Conservation (phyloP, 2,329 filamentous ascomycete genomes). For the Curvularia spicifera region DNA sequence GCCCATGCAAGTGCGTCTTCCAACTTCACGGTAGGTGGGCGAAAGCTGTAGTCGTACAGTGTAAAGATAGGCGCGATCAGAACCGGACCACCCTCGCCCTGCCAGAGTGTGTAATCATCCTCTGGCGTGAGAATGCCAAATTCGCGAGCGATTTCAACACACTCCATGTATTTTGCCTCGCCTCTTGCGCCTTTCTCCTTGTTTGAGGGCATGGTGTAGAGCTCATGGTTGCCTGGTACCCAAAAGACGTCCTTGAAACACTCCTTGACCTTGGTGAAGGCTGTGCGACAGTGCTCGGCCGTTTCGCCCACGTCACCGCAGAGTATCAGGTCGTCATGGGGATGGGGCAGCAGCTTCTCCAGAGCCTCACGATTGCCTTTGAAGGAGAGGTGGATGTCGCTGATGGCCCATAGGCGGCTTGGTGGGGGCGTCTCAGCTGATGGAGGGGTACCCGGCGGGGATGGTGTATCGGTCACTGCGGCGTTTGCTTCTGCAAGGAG, state of each 20-base stretch:
- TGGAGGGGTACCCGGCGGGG: constrained; percentile 17
- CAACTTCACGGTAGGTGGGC: constrained; percentile 57
- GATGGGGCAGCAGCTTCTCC: constrained; percentile 48
- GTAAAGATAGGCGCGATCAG: constrained; percentile 65
- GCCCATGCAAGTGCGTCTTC: constrained; percentile 58
- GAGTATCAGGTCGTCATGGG: constrained; percentile 55
- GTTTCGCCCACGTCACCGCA: constrained; percentile 53
- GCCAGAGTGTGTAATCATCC: constrained; percentile 62
- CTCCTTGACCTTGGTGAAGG: constrained; percentile 50
- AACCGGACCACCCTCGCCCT: constrained; percentile 57
- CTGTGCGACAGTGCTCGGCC: constrained; percentile 42
- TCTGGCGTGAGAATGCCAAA: constrained; percentile 63
- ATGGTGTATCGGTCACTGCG: constrained; percentile 13
- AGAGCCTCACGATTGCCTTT: constrained; percentile 55
- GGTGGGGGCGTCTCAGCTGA: constrained; percentile 20
- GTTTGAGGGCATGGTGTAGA: constrained; percentile 59
- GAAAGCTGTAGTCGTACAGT: constrained; percentile 66
- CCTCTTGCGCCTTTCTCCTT: constrained; percentile 52
- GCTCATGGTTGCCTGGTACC: constrained; percentile 65
- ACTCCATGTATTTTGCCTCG: constrained; percentile 62
- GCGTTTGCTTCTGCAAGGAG: constrained; percentile 30
- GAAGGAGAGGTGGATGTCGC: constrained; percentile 57
- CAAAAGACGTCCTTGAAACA: constrained; percentile 60
- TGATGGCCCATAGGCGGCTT: constrained; percentile 53
- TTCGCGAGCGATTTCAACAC: constrained; percentile 59